phyloP scores from a whole-genome alignment of 148 eudicot species.

The Nyssa sinensis region DNA sequence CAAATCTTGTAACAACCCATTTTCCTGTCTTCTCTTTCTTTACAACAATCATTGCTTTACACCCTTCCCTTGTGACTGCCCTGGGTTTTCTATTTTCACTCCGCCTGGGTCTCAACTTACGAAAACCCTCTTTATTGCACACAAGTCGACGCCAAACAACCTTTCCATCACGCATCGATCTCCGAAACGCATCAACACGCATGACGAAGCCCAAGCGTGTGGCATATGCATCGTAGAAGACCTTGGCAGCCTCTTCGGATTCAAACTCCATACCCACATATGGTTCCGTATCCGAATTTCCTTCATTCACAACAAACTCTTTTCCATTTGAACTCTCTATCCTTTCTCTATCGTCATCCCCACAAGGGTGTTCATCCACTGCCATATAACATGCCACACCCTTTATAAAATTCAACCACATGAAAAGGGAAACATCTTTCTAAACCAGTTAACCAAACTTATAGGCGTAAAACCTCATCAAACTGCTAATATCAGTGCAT shows the following conservation, averaged over 20 bases:
- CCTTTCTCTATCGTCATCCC: not conserved
- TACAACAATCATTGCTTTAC: constrained; percentile 41
- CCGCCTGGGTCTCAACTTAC: constrained; percentile 22
- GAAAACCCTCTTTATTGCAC: constrained; percentile 45
- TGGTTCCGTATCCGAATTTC: constrained; percentile 24
- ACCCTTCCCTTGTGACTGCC: constrained; percentile 42
- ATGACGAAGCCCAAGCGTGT: constrained; percentile 32
- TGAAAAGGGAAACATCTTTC: too few relatives aligned
- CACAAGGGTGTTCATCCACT: constrained; percentile 27
- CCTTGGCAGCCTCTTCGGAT: constrained; percentile 45
- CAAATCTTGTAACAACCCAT: constrained; percentile 35
- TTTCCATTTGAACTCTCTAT: constrained; percentile 18
- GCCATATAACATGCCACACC: constrained; percentile 1
- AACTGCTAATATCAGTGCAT: too few relatives aligned
- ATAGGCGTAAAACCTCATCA: too few relatives aligned
- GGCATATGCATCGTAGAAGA: constrained; percentile 38
- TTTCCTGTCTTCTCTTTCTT: constrained; percentile 40
- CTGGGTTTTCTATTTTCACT: constrained; percentile 36
- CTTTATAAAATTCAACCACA: too few relatives aligned
- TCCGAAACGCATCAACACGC: constrained; percentile 44
- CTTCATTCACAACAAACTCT: constrained; percentile 12
- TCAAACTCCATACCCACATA: constrained; percentile 37
- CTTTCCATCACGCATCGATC: constrained; percentile 41
- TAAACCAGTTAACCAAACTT: too few relatives aligned
- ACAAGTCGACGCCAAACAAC: constrained; percentile 47